Percentiles rank a stretch among this genome's conserved stretches.
Conservation (phyloP, 164 flowering plant species). For the Houttuynia cordata region DNA sequence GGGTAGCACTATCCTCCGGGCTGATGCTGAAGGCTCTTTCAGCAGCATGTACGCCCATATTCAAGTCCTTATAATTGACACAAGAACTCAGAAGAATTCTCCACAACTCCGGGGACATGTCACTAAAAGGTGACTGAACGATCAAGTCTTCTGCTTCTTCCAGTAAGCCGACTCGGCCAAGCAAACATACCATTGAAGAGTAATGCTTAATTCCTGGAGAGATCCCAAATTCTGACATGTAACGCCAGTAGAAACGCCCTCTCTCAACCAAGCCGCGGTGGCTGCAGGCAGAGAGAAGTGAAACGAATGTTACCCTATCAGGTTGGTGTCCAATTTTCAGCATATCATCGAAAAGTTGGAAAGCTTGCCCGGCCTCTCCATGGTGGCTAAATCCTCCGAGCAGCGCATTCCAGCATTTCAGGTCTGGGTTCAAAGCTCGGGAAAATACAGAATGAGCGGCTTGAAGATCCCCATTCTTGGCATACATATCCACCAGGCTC, state of each 20-base stretch:
- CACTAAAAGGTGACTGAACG: conserved; percentile 27
- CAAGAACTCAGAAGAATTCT: conserved; percentile 71
- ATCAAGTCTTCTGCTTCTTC: conserved; percentile 58
- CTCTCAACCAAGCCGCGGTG: conserved; percentile 49
- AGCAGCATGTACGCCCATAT: conserved; percentile 53
- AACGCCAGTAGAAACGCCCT: conserved; percentile 54
- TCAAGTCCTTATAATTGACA: conserved; percentile 25
- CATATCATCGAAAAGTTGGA: conserved; percentile 35
- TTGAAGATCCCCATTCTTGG: conserved; percentile 51
- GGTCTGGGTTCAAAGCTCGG: conserved; percentile 36
- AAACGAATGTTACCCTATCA: conserved; percentile 63
- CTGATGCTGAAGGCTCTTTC: conserved; percentile 37
- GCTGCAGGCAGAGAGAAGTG: conserved; percentile 69
- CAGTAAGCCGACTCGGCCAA: conserved; percentile 66
- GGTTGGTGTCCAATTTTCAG: conserved; percentile 26
- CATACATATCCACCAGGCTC: conserved; percentile 74
- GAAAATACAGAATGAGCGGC: conserved; percentile 42
- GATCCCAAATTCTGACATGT: conserved; percentile 38
- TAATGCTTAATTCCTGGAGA: conserved; percentile 62
- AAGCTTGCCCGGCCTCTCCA: conserved; percentile 58
- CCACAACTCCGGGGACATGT: conserved; percentile 42
- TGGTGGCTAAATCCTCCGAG: conserved; percentile 68
- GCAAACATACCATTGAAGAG: conserved; percentile 71
- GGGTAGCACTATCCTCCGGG: conserved; percentile 50
- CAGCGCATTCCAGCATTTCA: conserved; percentile 83